Percentiles rank a stretch among this genome's conserved stretches.
Evolutionary conservation across 306 rosid species (phyloP).

Genomic region (Comarum palustre): DNA sequence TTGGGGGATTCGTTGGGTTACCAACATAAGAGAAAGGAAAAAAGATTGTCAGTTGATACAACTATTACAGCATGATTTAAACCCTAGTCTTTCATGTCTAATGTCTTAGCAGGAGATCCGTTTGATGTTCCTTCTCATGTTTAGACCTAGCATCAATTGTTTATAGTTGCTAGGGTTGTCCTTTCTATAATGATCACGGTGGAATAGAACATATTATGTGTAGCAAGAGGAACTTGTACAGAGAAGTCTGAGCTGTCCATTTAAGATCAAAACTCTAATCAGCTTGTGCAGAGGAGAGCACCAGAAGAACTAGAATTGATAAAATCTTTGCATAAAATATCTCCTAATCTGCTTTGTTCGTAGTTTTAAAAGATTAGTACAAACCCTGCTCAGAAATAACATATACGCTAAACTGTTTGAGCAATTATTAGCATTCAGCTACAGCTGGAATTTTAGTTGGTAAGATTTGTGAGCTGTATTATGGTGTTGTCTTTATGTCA

Average conservation of each 20-base stretch:
- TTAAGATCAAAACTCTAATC: neutral
- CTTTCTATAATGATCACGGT: neutral
- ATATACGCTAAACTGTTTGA: neutral
- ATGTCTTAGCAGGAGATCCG: neutral
- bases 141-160: neutral
- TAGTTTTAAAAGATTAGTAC: neutral
- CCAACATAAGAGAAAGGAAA: neutral
- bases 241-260: neutral
- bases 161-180: neutral
- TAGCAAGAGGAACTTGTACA: neutral
- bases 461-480: neutral
- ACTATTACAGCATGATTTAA: neutral
- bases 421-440: neutral
- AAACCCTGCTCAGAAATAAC: neutral
- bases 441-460: neutral
- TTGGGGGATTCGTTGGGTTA: neutral
- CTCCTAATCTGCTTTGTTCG: neutral
- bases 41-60: neutral
- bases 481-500: conserved; percentile 2
- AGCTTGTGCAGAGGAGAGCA: neutral
- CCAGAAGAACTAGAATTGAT: neutral
- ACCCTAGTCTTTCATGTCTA: neutral
- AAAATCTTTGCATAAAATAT: neutral
- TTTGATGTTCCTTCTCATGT: neutral
- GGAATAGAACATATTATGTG: neutral